Conservation (phyloP, 768 basidiomycete species). For the Rhodotorula taiwanensis region DNA sequence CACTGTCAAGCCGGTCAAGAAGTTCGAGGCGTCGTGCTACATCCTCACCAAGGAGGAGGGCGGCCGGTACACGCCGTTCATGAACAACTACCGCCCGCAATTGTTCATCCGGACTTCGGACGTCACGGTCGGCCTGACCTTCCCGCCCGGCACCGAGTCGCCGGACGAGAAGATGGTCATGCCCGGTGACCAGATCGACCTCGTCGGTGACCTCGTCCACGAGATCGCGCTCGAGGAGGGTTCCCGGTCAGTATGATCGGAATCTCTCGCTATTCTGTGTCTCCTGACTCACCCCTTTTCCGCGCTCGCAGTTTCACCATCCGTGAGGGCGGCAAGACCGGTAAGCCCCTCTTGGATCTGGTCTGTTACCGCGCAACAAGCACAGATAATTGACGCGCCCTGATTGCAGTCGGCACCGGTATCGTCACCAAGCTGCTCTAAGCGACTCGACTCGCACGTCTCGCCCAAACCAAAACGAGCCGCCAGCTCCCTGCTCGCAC, state of each 20-base stretch:
- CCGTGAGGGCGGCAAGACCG: slow-evolving; percentile 69
- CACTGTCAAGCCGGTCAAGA: slow-evolving; percentile 86
- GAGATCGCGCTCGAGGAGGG: slow-evolving; percentile 74
- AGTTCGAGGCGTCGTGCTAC: slow-evolving; percentile 90
- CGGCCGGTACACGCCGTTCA: slow-evolving; percentile 59
- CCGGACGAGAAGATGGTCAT: slow-evolving; percentile 58
- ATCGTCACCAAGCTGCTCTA: slow-evolving; percentile 52
- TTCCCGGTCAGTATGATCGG: not conserved
- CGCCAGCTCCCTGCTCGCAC: not conserved
- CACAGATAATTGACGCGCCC: too few species aligned
- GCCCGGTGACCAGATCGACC: slow-evolving; percentile 93
- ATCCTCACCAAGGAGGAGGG: slow-evolving; percentile 79
- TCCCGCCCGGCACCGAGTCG: slow-evolving; percentile 79
- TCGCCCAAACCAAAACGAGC: not conserved
- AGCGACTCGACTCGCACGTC: not conserved
- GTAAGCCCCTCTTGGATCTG: slow-evolving; percentile 48
- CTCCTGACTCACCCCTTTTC: not conserved
- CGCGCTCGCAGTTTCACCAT: slow-evolving; percentile 26
- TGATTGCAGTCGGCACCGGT: slow-evolving; percentile 84
- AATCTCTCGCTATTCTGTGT: not conserved
- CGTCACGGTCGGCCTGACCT: slow-evolving; percentile 72
- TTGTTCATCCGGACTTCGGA: slow-evolving; percentile 94
- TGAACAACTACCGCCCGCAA: slow-evolving; percentile 84
- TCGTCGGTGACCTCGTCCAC: slow-evolving; percentile 71
- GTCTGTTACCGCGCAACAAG: too few species aligned